Evolutionary conservation across 371 early-diverging fungal genomes (phyloP), one percentile per base, ranked within the genome.

Genomic region (Apophysomyces elegans): DNA sequence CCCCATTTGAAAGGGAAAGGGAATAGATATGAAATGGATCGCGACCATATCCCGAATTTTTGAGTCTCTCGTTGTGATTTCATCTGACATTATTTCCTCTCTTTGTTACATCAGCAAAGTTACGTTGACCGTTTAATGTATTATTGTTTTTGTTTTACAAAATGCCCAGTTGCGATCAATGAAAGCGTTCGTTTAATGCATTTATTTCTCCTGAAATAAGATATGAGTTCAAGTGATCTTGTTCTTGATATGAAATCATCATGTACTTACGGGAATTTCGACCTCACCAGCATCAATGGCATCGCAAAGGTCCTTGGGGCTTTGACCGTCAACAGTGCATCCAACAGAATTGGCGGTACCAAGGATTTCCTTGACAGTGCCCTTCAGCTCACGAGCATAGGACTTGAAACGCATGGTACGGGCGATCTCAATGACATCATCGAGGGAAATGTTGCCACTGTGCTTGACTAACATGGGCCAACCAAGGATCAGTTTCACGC

Each of bases 341-440:
- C 98, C 99, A 72, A 99, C 94, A 37, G 98, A 93, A 89, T 92
- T 88, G 75, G 91, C 91, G 67, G 98, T 99, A 64, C 99, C 99
- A 66, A 99, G 92, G 70, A 99, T 96, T 86, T 99, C 98, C 89
- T 96, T 96, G 77, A 99, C 98, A 68, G 96, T 94, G 66, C 99
- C 99, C 66, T 86, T 77, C 71, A 99, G 88, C 72, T 84, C 84
- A 77, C 86, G 86, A 63, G 98, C 94, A 71, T 90, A 79, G 69
- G 98, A 97, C 92, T 96, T 98, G 90, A 70, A 81, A 67, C 92
- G 91, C 94, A 97, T 96, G 80, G 89, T 93, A 78, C 96, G 95
- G 72, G 99, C 99, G 77, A 99, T 90, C 72, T 97, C 96, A 70
- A 97, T 90, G 67, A 99, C 88, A 67, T 97, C 94, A 65, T 93